Evolutionary conservation across 2,329 filamentous ascomycete species (phyloP), one percentile per base, ranked within the genome.

Genomic region (Cyphellophora europaea): DNA sequence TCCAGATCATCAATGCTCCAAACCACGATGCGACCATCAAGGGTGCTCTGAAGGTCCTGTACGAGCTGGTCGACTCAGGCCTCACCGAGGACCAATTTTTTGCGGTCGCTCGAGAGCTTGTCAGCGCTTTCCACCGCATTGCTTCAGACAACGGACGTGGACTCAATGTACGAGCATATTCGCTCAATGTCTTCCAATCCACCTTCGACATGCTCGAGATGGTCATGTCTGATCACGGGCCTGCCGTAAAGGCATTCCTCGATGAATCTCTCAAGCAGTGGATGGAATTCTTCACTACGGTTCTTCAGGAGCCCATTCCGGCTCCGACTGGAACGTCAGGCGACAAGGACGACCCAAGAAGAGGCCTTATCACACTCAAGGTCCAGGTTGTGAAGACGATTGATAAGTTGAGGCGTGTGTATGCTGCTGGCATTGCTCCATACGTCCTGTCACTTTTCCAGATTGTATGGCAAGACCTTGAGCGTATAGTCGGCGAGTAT

Each of bases 121-220:
- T 95, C 53, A 81, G 80, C 50, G 78, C 81, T 33, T 74, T 95
- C 19, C 91, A 86, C 56, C 74, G 84, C 49, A 81, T 94, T 23
- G 86, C 88, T 11, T 70, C 83, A 37, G 83, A 83, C 55, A 74
- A 82, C 40, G 71, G 70, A 42, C 77, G 84, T 49, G 87, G 84
- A 54, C 71, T 82, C 6, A 76, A 77, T 40, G 67, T 94, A 39
- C 76, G 91, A 42, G 86, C 87, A 18, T 68, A 96, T 48, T 84
- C 91, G 25, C 81, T 96, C 27, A 85, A 82, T 27, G 84, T 95
- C 38, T 94, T 96, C 67, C 76, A 86, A 38, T 78, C 78, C 32
- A 94, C 86, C 61, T 93, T 98, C 57, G 87, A 96, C 55, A 84
- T 91, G 37, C 75, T 98, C 64, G 87, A 96, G 61, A 93, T 95